Conservation (phyloP, 305 asterid species). For the Fraxinus xanthoxyloides region DNA sequence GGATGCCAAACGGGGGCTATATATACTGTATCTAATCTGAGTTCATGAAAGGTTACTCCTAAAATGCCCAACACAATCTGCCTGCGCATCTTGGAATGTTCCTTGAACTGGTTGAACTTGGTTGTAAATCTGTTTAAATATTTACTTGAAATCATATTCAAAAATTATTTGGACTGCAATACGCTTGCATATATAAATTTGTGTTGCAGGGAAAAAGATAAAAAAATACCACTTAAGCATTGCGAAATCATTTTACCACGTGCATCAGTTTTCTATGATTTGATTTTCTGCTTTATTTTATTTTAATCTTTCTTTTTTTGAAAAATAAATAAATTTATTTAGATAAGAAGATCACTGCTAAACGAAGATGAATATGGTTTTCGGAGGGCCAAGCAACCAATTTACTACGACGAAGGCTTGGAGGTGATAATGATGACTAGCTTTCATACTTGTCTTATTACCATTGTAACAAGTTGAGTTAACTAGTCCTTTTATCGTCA, state of each 20-base stretch:
- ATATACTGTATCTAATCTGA: background rate
- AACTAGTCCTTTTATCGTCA: background rate
- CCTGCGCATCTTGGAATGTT: background rate
- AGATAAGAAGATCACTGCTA: constrained; percentile 77
- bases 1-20: no score
- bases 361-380: constrained; percentile 86
- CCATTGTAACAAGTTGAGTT: background rate
- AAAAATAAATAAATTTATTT: background rate
- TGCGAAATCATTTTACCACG: background rate
- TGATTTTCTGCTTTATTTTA: background rate
- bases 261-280: background rate
- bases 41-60: background rate
- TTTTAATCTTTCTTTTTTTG: constrained; percentile 10
- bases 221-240: background rate
- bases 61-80: background rate
- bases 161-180: background rate
- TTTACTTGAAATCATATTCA: background rate
- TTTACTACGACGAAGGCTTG: constrained; percentile 69
- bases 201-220: background rate
- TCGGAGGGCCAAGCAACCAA: constrained; percentile 61
- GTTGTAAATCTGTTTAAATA: background rate
- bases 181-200: background rate
- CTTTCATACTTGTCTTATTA: constrained; percentile 13
- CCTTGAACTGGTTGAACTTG: background rate
- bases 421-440: constrained; percentile 46